A percentile compares a stretch with the other conserved stretches of the same genome.
These are phyloP conservation scores for Tillandsia leiboldiana DNA, from an alignment of 176 grass and related monocot species.

Conservation along the genomic window DNA sequence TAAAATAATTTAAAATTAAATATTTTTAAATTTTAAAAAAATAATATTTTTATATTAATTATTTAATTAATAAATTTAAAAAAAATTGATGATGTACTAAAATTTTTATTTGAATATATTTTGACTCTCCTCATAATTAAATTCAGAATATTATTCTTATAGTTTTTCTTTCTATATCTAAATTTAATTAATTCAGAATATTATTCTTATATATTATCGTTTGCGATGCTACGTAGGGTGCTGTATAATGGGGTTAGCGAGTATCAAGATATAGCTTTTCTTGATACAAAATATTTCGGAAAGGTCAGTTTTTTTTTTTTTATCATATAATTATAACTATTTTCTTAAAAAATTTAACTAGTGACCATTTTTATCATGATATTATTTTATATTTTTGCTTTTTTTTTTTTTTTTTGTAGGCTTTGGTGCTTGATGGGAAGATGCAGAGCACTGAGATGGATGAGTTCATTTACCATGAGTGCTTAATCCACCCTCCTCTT, in stretches of 20 bases:
- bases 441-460: conserved; percentile 76
- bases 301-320: conserved; percentile 32
- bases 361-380: not conserved
- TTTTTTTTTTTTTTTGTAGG: conserved; percentile 17
- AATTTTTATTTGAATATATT: too few relatives aligned
- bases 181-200: not conserved
- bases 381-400: not conserved
- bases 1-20: too few relatives aligned
- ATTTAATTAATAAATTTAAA: too few relatives aligned
- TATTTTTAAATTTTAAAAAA: too few relatives aligned
- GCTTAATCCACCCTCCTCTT: conserved; percentile 48
- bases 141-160: not conserved
- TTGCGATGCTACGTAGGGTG: conserved; percentile 25
- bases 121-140: too few relatives aligned
- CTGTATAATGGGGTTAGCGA: conserved; percentile 50
- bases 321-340: not conserved
- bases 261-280: conserved; percentile 64
- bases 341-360: not conserved
- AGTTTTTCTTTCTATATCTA: not conserved
- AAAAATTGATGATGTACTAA: too few relatives aligned
- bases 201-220: not conserved
- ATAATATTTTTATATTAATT: too few relatives aligned
- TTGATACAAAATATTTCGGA: conserved; percentile 76
- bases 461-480: conserved; percentile 87
- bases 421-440: conserved; percentile 67